Base-by-base conservation (phyloP, 495 filamentous ascomycete genomes). In the Trichoderma parareesei region DNA sequence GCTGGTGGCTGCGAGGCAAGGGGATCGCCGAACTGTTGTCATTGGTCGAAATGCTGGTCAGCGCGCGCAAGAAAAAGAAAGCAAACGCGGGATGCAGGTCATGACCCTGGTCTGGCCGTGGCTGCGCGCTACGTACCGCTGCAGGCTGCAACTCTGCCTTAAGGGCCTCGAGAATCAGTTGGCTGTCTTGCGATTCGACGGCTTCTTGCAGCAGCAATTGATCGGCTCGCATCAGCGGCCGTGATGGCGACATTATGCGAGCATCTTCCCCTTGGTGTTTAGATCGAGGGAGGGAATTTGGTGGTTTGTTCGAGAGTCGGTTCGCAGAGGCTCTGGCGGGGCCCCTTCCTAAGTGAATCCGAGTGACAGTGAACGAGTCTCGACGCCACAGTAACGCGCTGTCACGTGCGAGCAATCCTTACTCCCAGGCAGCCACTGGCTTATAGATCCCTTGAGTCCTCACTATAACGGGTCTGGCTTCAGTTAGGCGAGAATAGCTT, bases 111-210 rank as follows among this genome's bases (percentile, higher is more conserved):
- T 38, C 60, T 27, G 33, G 38, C 38, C 16, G 37, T 5, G 53
- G 20, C 27, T 27, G 27, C 27, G 27, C 27, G 27, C 27, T 46
- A 65, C 64, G 38, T 60, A 65, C 64, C 53, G 38, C n/a, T 40
- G 44, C 48, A 14, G 60, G 55, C 0, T 48, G 37, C 9, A 65
- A 61, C 38, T 48, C 38, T 5, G n/a, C 57, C 38, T 20, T 60
- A 0, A 60, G 40, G 6, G 53, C 55, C 14, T 65, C 64, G 35
- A 61, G 41, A 35, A 65, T 46, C 5, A 42, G 42, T 38, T 61
- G 64, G 55, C 64, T 65, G 64, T 65, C 64, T 35, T 65, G 64
- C 33, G 41, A 41, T 14, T 62, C 60, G 38, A 11, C 10, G 60
- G 6, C n/a, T 41, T 62, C 60, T 9, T 41, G 38, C 60, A 62